A percentile compares a stretch with the other conserved stretches of the same genome.
Conservation (phyloP, 2,329 filamentous ascomycete genomes). For the Botryotinia calthae region DNA sequence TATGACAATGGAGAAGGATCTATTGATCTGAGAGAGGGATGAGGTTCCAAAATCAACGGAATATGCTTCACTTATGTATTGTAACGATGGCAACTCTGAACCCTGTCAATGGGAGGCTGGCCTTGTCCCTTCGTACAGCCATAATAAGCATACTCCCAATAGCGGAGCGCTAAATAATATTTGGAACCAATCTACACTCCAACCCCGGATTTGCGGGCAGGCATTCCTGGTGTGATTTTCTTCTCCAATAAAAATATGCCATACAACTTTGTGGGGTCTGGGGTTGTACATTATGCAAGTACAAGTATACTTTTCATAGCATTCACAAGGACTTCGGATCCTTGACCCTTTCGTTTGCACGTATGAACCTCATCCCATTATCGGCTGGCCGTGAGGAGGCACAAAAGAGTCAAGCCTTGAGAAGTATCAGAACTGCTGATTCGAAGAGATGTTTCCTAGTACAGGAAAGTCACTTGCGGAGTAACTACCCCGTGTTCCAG, state of each 20-base stretch:
- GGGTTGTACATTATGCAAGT: constrained; percentile 6
- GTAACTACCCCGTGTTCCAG: neutral
- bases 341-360: neutral
- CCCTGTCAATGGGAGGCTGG: constrained; percentile 8
- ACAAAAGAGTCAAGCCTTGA: neutral
- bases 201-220: constrained; percentile 20
- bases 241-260: constrained; percentile 5
- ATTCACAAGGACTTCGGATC: neutral
- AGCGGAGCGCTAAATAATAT: neutral
- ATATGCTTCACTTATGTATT: constrained; percentile 15
- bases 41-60: neutral
- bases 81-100: neutral
- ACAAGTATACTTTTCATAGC: neutral
- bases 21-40: neutral
- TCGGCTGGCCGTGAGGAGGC: neutral
- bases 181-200: constrained; percentile 7
- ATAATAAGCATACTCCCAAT: neutral
- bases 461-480: neutral
- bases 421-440: neutral
- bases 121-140: constrained; percentile 2
- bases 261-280: constrained; percentile 2
- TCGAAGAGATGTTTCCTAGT: neutral
- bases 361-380: neutral
- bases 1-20: neutral
- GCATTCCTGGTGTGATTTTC: constrained; percentile 5